These are phyloP conservation scores for Geosmithia putterillii DNA, from an alignment of 2,329 filamentous ascomycete genomes.

Conservation along the genomic window DNA sequence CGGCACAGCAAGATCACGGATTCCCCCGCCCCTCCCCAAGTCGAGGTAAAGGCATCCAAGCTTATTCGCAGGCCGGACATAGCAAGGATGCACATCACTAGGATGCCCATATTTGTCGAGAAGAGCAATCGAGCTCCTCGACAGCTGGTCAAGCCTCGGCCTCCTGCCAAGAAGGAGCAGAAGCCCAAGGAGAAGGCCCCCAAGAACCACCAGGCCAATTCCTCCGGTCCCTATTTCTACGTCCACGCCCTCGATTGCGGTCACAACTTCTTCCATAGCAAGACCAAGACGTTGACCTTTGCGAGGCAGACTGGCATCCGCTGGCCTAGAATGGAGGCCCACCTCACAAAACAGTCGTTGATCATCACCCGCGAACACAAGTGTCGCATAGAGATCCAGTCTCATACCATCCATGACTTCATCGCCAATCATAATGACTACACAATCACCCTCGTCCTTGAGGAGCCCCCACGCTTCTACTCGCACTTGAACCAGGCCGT, in stretches of 20 bases:
- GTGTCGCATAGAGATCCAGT: conserved; percentile 31
- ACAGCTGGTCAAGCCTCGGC: conserved; percentile 1
- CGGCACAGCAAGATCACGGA: conserved; percentile 15
- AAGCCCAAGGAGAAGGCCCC: conserved; percentile 5
- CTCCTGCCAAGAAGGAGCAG: conserved; percentile 14
- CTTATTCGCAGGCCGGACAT: conserved; percentile 5
- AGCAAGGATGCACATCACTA: conserved; percentile 17
- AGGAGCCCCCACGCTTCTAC: conserved; percentile 38
- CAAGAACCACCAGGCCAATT: conserved; percentile 5
- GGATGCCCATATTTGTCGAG: conserved; percentile 12
- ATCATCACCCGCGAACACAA: conserved; percentile 19
- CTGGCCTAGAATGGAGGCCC: conserved; percentile 9
- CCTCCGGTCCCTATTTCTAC: conserved; percentile 6
- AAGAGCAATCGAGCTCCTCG: conserved; percentile 20
- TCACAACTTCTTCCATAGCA: conserved; percentile 27
- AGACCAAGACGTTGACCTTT: conserved; percentile 23
- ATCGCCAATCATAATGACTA: conserved; percentile 21
- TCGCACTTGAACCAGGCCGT: conserved; percentile 4
- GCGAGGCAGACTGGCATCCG: conserved; percentile 23
- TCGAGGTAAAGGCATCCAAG: not conserved
- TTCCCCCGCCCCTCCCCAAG: not conserved
- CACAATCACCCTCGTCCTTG: conserved; percentile 37
- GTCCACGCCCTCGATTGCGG: conserved; percentile 27
- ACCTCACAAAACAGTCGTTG: conserved; percentile 30
- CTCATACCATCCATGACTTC: conserved; percentile 33